Evolutionary conservation across 2,329 filamentous ascomycete species (phyloP), one percentile per base, ranked within the genome.

Genomic region (Catunica adiposa): DNA sequence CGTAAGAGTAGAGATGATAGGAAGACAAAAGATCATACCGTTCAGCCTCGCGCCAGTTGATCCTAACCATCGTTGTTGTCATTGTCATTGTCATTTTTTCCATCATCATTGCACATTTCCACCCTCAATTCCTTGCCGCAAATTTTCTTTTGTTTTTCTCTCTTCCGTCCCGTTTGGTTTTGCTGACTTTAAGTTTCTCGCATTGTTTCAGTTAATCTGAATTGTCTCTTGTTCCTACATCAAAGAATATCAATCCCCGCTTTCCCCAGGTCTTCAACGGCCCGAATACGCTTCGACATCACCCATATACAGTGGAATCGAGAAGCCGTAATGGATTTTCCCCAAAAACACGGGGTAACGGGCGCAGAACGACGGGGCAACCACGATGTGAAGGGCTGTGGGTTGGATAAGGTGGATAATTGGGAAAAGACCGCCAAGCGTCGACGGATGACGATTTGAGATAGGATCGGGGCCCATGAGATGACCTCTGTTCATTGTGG

Each of bases 231-330:
- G 15, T 51, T 48, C 14, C 7, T 26, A n/a, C 20, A 29, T 38
- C 47, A 22, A 29, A 34, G 26, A 52, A 20, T 46, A 42, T 22
- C 34, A 38, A 23, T 48, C 26, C 51, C 51, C 56, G 51, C 51
- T 51, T 57, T 57, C 56, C 56, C 51, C 56, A 57, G 56, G 56
- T 57, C 56, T 25, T 26, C 29, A 44, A 47, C 56, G 51, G 51
- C 31, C 56, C 51, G 56, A 57, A 57, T 57, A 54, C n/a, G 22
- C 51, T 42, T 26, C 40, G 51, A 54, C 55, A 56, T 17, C 56
- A 54, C 31, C 44, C 31, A 53, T 23, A 26, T n/a, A 23, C 25
- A 25, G 25, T 31, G 22, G 9, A 46, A 38, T 11, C 8, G 11
- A 51, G 26, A 52, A 23, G 8, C 14, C 15, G 38, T 40, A 26